Base-by-base conservation (phyloP, 495 filamentous ascomycete genomes). In the Trypethelium eluteriae region DNA sequence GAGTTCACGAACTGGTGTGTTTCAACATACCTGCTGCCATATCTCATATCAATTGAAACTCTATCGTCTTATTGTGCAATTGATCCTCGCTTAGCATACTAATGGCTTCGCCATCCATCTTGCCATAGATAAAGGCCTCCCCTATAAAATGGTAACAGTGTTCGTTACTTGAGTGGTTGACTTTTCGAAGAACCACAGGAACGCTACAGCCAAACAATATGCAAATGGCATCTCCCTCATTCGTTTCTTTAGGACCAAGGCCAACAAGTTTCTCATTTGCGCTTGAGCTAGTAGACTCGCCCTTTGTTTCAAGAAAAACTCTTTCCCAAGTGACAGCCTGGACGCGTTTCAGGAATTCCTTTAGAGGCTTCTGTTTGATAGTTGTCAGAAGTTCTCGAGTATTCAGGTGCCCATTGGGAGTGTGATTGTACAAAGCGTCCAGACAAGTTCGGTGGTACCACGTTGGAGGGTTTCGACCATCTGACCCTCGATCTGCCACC, bases 401-500 rank as follows among this genome's bases (percentile, higher is more conserved):
- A 9, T 59, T 67, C 1, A 72, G n/a, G 47, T 72, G 62, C 6
- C 68, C 70, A 34, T 63, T 68, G 10, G 39, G 18, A 9, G 25
- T 66, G 1, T 50, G 11, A 44, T 68, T 39, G 3, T 38, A 59
- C 5, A 72, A 34, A 41, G 50, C 64, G 18, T 70, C 57, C 1
- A 70, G 59, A 35, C 68, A 70, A 5, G 70, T 66, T 32, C 69
- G 62, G 39, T 34, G 47, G 41, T 72, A 72, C 63, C 64, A 72
- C 32, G 39, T 35, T 1, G 71, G 71, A 3, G 69, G 36, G 35
- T 57, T 62, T 1, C 41, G 65, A 7, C 70, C 72, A 46, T 72
- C 65, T 14, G 63, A 41, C 2, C 66, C 70, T 38, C 72, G 70
- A 57, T 74, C 72, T 14, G 72, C 72, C 25, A 74, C 70, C 11